Evolutionary conservation across 257 asterid species (phyloP).

Genomic region (Gentiana dahurica): DNA sequence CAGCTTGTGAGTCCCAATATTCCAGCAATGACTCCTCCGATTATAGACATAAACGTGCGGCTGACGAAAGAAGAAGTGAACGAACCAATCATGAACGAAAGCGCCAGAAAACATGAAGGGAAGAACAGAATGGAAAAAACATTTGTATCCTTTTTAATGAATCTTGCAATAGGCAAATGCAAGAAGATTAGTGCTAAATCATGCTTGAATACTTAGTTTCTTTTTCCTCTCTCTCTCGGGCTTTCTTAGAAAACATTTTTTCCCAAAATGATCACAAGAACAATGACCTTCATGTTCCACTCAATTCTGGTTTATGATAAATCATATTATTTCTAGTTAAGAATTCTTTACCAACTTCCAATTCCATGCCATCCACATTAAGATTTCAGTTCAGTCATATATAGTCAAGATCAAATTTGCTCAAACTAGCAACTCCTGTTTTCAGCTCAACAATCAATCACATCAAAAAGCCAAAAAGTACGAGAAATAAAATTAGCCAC

Average conservation of each 20-base stretch:
- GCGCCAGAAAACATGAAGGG: not conserved
- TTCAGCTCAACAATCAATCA: too few relatives aligned
- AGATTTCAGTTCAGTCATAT: too few relatives aligned
- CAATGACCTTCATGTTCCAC: not conserved
- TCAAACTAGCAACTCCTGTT: too few relatives aligned
- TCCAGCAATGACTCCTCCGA: slow-evolving; percentile 83
- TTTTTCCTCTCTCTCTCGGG: not conserved
- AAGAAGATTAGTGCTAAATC: too few relatives aligned
- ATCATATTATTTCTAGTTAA: not conserved
- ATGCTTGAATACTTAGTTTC: not conserved
- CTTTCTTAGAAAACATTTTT: too few relatives aligned
- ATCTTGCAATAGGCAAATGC: not conserved
- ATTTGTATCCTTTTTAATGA: not conserved
- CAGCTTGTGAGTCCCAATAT: slow-evolving; percentile 61
- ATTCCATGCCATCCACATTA: not conserved
- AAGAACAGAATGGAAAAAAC: not conserved
- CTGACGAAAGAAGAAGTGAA: slow-evolving; percentile 30
- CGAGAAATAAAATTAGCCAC: too few relatives aligned
- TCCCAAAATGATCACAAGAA: not conserved
- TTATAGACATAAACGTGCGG: slow-evolving; percentile 90
- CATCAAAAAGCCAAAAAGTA: too few relatives aligned
- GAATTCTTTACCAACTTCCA: not conserved
- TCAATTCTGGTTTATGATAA: not conserved
- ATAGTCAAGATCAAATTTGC: too few relatives aligned
- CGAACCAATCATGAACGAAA: not conserved